Base-by-base conservation (phyloP, 495 filamentous ascomycete species). In the Neurospora sp. region DNA sequence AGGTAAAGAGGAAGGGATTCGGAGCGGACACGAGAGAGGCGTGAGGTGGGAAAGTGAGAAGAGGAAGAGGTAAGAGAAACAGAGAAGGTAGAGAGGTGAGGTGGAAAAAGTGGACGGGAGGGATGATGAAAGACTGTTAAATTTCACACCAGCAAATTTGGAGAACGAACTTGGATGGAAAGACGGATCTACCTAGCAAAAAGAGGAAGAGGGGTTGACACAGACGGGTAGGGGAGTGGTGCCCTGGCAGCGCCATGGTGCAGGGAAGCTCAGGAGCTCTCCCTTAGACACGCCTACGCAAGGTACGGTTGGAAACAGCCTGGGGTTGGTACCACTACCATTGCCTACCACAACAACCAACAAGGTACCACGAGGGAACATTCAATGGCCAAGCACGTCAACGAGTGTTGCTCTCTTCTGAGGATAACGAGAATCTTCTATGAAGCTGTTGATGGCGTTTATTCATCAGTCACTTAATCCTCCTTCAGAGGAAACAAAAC, bases 1-100 rank as follows among this genome's bases (percentile, higher is more conserved):
- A 42, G 34, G 43, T 72, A 72, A 37, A 69, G 73, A 72, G 38
- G 43, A 43, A 42, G 70, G 39, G 28, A 71, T 38, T 42, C 45
- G 69, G 45, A 45, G 69, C 28, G 38, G 70, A 45, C 17, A 71
- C 28, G 39, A 43, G 70, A 45, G 70, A 34, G 70, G 43, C 66
- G 62, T 66, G 31, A 69, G 40, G n/a, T 34, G 39, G 24, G 39
- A 37, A 72, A 48, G 39, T 15, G 72, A 43, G 66, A 37, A 70
- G 72, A n/a, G 24, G 28, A 72, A 66, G 45, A 72, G 71, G 69
- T 76, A 73, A 72, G 72, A 76, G 75, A 74, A 75, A 74, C 73
- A 77, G 77, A 77, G 77, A 79, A 79, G 75, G 76, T 54, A 71
- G 73, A 71, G 73, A 74, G 71, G 36, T 39, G 71, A 69, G 54